Base-by-base conservation (phyloP, 78 protist species). In the Diacronema lutheri region DNA sequence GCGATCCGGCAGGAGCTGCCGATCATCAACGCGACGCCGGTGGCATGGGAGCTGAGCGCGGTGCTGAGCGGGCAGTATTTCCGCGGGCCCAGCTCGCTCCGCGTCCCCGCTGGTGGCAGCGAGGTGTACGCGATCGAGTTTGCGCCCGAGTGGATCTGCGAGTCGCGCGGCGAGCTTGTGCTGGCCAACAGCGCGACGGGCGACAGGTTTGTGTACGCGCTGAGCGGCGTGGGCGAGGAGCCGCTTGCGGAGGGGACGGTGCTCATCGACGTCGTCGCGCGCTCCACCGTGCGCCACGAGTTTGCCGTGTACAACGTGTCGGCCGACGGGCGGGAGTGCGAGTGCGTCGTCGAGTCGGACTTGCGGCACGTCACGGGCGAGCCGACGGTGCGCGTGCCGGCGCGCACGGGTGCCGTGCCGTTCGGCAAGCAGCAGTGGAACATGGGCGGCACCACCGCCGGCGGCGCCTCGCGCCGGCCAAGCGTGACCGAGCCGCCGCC, bases 191-290 rank as follows among this genome's bases (percentile, higher is more conserved):
- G 1, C 12, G 16, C 40, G 50, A 64, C 58, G 25, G 76, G 74
- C 89, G 89, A 72, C 72, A 16, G n/a, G 74, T 65, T 38, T n/a
- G 33, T 40, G 33, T 92, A 74, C 92, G 55, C 26, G 60, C 86
- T 92, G 13, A 26, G 0, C 20, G 94, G 90, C 31, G 29, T 41
- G 35, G 92, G 65, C 16, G 86, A 86, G 57, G 91, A 88, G 31
- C 94, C 94, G 38, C 60, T 88, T 16, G 91, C 94, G 10, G 94
- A 88, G 76, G 83, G 58, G 71, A n/a, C 80, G 57, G 31, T 88
- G 40, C 68, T 35, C 38, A 23, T 88, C 29, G 86, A 85, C 46
- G 79, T 84, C 62, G 25, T 1, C 55, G 91, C 92, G 6, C 81
- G 94, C 21, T 16, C 21, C 78, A 9, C 25, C 25, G 31, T 5